Evolutionary conservation across 371 early-diverging fungal species (phyloP).

Genomic region (Basidiobolus meristosporus): DNA sequence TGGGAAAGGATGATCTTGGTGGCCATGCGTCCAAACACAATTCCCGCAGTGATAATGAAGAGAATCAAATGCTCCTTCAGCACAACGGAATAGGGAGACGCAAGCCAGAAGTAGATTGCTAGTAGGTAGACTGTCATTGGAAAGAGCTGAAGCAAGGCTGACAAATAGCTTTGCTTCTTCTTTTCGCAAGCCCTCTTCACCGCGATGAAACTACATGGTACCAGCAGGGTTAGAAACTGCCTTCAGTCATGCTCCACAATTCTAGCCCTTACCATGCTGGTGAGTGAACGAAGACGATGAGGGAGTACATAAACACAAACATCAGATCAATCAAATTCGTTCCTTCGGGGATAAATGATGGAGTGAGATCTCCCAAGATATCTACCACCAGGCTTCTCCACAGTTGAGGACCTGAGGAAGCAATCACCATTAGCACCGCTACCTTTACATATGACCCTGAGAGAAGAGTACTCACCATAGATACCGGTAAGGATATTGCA

Average conservation of each 20-base stretch:
- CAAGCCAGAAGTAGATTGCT: slow-evolving; percentile 41
- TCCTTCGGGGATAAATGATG: slow-evolving; percentile 13
- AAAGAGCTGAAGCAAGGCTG: slow-evolving; percentile 32
- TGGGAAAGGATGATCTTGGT: slow-evolving; percentile 71
- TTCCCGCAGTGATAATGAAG: slow-evolving; percentile 37
- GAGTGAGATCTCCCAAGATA: slow-evolving; percentile 1
- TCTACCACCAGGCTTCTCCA: slow-evolving; percentile 2
- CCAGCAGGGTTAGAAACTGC: no score
- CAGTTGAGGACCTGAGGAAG: slow-evolving; percentile 1
- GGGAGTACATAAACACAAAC: no score
- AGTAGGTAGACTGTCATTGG: slow-evolving; percentile 39
- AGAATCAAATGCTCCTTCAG: slow-evolving; percentile 37
- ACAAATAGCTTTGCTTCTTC: slow-evolving; percentile 27
- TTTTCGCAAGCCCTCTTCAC: slow-evolving; percentile 78
- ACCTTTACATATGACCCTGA: slow-evolving; percentile 17
- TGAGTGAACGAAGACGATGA: no score
- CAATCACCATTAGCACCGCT: slow-evolving; percentile 2
- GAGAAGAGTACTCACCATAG: slow-evolving; percentile 8
- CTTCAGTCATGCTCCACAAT: no score
- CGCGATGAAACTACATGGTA: no score
- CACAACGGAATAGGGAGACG: slow-evolving; percentile 34
- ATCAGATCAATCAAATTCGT: slow-evolving; percentile 33
- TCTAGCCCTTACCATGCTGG: no score
- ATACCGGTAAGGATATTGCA: slow-evolving; percentile 50
- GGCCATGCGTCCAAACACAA: no score